Percentiles rank a stretch among this genome's conserved stretches.
Conservation (phyloP, 805 yeast species). For the Helenozyma baotianmanensis region DNA sequence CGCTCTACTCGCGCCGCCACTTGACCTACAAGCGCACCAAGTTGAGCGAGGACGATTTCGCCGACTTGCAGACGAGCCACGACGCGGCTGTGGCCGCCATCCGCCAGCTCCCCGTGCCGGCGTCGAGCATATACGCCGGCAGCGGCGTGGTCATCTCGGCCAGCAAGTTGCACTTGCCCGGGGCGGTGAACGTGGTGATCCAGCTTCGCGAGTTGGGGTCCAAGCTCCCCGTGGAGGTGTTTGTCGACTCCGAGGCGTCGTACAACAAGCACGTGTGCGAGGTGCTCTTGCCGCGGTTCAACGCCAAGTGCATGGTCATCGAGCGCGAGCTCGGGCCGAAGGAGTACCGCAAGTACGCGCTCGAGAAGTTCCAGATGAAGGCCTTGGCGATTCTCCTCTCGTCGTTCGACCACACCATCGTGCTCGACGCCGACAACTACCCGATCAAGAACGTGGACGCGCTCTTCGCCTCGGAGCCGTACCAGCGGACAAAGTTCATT, state of each 20-base stretch:
- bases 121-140: slow-evolving; percentile 22
- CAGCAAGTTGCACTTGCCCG: slow-evolving; percentile 22
- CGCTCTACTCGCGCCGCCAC: slow-evolving; percentile 3
- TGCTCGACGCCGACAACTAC: slow-evolving; percentile 46
- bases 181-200: slow-evolving; percentile 25
- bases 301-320: slow-evolving; percentile 63
- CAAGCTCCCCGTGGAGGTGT: slow-evolving; percentile 39
- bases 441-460: slow-evolving; percentile 39
- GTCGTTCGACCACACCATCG: slow-evolving; percentile 41
- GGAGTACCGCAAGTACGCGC: slow-evolving; percentile 9
- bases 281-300: slow-evolving; percentile 52
- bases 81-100: slow-evolving; percentile 23
- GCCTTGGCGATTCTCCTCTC: slow-evolving; percentile 43
- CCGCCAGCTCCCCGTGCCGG: slow-evolving; percentile 22
- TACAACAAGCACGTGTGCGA: slow-evolving; percentile 49
- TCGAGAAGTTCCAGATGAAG: slow-evolving; percentile 36
- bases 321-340: slow-evolving; percentile 47
- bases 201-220: slow-evolving; percentile 42
- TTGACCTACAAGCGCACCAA: slow-evolving; percentile 11
- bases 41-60: slow-evolving; percentile 15
- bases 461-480: slow-evolving; percentile 20
- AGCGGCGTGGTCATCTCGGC: slow-evolving; percentile 35
- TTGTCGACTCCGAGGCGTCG: slow-evolving; percentile 36
- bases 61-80: slow-evolving; percentile 23
- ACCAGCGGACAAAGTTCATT: slow-evolving; percentile 11